Conservation (phyloP, 371 early-diverging fungal genomes). For the Paraphysoderma sedebokerense region DNA sequence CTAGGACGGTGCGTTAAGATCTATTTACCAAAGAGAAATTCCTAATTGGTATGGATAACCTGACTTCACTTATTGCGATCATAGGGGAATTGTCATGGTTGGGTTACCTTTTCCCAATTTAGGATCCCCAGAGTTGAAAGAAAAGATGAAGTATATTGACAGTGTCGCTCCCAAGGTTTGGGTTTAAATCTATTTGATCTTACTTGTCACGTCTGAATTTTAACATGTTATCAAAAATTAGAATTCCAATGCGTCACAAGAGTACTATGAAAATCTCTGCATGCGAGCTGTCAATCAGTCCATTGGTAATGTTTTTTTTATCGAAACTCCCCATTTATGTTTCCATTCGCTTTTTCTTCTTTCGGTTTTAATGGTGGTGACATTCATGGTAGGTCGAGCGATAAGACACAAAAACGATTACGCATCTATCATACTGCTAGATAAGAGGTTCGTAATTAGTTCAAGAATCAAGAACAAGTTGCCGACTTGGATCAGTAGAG, state of each 20-base stretch:
- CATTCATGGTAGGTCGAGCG: conserved; percentile 44
- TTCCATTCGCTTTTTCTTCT: neutral
- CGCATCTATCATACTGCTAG: conserved; percentile 37
- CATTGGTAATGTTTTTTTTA: conserved; percentile 37
- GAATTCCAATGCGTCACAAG: conserved; percentile 9
- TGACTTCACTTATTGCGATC: too few species aligned
- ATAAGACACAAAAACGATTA: conserved; percentile 77
- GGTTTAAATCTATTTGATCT: too few species aligned
- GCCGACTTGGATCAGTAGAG: conserved; percentile 30
- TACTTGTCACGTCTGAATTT: too few species aligned
- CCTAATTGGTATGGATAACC: too few species aligned
- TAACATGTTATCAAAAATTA: too few species aligned
- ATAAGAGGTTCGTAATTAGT: conserved; percentile 24
- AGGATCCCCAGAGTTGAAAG: conserved; percentile 41
- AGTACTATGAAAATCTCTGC: conserved; percentile 78
- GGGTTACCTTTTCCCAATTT: conserved; percentile 78
- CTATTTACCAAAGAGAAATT: too few species aligned
- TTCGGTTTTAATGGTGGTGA: neutral
- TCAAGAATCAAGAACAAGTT: conserved; percentile 13
- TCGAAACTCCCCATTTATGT: conserved; percentile 2
- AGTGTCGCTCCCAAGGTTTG: neutral
- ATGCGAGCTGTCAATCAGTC: conserved; percentile 96
- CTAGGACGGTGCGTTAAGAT: conserved; percentile 47
- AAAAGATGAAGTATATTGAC: conserved; percentile 52
- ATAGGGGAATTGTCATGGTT: conserved; percentile 63